These are phyloP conservation scores for Diophrys appendiculata DNA, from an alignment of 73 alveolate species.

Conservation along the genomic window DNA sequence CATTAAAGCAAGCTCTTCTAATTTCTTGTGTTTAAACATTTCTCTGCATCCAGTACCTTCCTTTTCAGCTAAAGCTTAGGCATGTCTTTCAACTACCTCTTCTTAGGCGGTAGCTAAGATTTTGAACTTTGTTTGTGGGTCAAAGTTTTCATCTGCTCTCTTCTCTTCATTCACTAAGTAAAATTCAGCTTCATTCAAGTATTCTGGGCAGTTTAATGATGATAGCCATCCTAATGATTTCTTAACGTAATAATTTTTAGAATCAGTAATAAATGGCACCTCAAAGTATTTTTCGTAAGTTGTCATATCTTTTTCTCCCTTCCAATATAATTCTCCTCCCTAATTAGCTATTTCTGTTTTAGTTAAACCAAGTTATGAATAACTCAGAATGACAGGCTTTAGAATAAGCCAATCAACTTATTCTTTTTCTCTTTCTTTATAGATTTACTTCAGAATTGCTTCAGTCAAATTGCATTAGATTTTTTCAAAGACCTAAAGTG, in stretches of 20 bases:
- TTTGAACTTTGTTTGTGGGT: constrained; percentile 49
- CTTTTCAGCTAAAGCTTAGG: constrained; percentile 66
- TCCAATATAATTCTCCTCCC: constrained; percentile 60
- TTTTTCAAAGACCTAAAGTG: constrained; percentile 22
- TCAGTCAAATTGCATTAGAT: constrained; percentile 12
- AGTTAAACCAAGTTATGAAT: constrained; percentile 50
- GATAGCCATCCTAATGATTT: constrained; percentile 55
- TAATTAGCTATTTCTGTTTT: constrained; percentile 42
- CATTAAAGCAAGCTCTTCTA: constrained; percentile 73
- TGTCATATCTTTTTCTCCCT: constrained; percentile 44
- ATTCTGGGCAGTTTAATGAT: constrained; percentile 72
- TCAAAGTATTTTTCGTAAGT: constrained; percentile 53
- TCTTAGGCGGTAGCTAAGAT: constrained; percentile 50
- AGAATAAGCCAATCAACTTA: constrained; percentile 43
- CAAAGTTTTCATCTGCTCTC: constrained; percentile 67
- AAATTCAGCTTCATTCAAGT: constrained; percentile 59
- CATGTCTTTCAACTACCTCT: constrained; percentile 64
- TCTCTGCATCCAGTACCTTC: constrained; percentile 76
- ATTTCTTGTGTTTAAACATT: constrained; percentile 77
- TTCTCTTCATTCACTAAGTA: constrained; percentile 71
- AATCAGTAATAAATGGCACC: constrained; percentile 11
- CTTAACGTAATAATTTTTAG: constrained; percentile 28
- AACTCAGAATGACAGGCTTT: constrained; percentile 33
- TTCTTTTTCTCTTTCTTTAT: constrained; percentile 48
- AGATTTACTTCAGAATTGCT: constrained; percentile 46